These are phyloP conservation scores for Neurospora sp. DNA, from an alignment of 495 filamentous ascomycete genomes.

Conservation along the genomic window DNA sequence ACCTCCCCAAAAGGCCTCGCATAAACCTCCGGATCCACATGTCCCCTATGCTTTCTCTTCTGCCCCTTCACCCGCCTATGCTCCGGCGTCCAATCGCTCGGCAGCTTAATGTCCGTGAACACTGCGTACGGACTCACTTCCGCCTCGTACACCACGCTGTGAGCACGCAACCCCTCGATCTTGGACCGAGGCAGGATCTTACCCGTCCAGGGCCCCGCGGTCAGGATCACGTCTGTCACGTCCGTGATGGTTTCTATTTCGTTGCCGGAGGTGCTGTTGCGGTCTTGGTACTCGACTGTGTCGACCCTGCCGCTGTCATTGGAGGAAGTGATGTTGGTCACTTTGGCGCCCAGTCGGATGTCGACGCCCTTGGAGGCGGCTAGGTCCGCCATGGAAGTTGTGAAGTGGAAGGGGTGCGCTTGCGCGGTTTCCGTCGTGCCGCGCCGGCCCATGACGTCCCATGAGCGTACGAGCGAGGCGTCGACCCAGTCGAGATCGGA, in stretches of 20 bases:
- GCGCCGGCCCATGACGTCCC: slow-evolving; percentile 74
- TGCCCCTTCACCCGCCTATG: slow-evolving; percentile 33
- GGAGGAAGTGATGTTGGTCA: slow-evolving; percentile 40
- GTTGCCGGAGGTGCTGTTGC: slow-evolving; percentile 32
- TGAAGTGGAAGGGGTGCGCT: slow-evolving; percentile 90
- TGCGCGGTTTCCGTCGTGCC: slow-evolving; percentile 64
- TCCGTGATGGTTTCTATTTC: slow-evolving; percentile 43
- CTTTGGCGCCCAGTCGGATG: slow-evolving; percentile 52
- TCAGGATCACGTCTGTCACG: slow-evolving; percentile 72
- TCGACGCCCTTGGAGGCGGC: slow-evolving; percentile 65
- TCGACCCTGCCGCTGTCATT: slow-evolving; percentile 33
- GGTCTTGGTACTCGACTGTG: slow-evolving; percentile 66
- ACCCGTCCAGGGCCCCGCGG: slow-evolving; percentile 86
- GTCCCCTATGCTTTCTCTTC: slow-evolving; percentile 44
- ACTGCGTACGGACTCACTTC: slow-evolving; percentile 80
- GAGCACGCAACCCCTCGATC: slow-evolving; percentile 73
- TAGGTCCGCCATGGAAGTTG: slow-evolving; percentile 72
- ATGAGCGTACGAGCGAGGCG: slow-evolving; percentile 51
- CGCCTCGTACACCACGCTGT: slow-evolving; percentile 76
- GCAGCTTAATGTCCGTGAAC: slow-evolving; percentile 81
- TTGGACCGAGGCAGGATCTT: slow-evolving; percentile 63
- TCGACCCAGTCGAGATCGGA: slow-evolving; percentile 82
- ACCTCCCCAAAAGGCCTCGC: slow-evolving; percentile 79
- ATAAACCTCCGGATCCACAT: slow-evolving; percentile 85
- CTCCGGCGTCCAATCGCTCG: slow-evolving; percentile 42